Base-by-base conservation (phyloP, 1,139 yeast species). In the Wickerhamomyces sp. region DNA sequence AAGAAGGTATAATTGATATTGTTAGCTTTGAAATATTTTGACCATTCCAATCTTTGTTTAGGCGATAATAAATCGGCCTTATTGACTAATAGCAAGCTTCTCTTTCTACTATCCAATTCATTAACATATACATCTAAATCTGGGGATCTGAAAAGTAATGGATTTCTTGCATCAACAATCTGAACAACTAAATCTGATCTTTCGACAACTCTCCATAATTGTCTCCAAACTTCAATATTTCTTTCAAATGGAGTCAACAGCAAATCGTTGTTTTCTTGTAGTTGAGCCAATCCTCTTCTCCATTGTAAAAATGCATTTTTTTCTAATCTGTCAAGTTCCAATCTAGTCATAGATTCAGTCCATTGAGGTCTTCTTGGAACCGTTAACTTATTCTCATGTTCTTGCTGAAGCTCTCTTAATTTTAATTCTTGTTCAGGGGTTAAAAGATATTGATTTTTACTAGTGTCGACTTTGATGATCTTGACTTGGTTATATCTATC, bases 161-260 rank as follows among this genome's bases (percentile, higher is more conserved):
- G 98, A 58, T 87, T 89, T 64, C 99, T 75, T 8, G 97, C 97
- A 67, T 94, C 99, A 25, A 92, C 98, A 67, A 94, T 94, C 61
- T 94, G 99, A 5, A 94, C 97, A 35, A 94, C 78, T 54, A 94
- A 72, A 63, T 92, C 97, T 36, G 94, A 85, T 58, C 98, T 76
- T 61, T 94, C 99, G 15, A 90, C 88, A 38, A 94, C 99, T 65
- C 99, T 76, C 99, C 99, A 94, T 51, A 94, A 69, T 64, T 94
- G 99, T 60, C 94, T 81, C 99, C 99, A 94, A 44, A 94, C 97
- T 68, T 92, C 97, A 51, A 94, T 72, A 60, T 94, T 94, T 64
- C 98, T 78, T 67, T 94, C 99, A 59, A 92, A 94, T 2, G 99
- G 99, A 0, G 99, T 94, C 61, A 94, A 72, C 46, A 90, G 68